Base-by-base conservation (phyloP, 169 alveolate species). In the Eimeria necatrix region DNA sequence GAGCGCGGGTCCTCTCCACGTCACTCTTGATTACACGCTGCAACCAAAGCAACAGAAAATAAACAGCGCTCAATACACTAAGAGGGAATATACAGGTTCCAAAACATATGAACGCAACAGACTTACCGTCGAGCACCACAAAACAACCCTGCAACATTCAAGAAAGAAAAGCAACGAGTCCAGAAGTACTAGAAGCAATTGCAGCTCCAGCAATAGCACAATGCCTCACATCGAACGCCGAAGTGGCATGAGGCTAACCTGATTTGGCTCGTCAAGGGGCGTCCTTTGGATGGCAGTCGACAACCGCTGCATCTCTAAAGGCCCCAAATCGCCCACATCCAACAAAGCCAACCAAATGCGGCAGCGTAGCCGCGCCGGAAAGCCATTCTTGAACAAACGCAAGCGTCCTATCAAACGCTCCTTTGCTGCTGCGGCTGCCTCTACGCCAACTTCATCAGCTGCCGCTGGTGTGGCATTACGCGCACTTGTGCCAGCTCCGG, bases 1-100 rank as follows among this genome's bases (percentile, higher is more conserved):
- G 46, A 51, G 94, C 94, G 7, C 96, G 90, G 56, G 96, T 94
- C 51, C 96, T 6, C 48, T 94, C 93, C 32, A 94, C 96, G 48
- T 94, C 96, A 68, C 94, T 71, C 20, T 73, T 81, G 26, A 94
- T 94, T 46, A 94, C 96, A 53, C 95, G 86, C 96, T 94, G 96
- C 76, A 80, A 41, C 81, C 12, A 14, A 24, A 26, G 49, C 24
- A 24, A 8, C 91, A 56, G 6, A 8, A 6, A 4, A 56, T 18
- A 56, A 10, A 18, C 68, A 56, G 68, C 68, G 68, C 22, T 14
- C 22, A 14, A 56, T 56, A 18, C 2, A 14, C 12, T 20, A 12
- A 68, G 2, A 32, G 41, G 41, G 41, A 32, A 32, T 32, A 32
- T 32, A 2, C 2, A 32, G 41, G 41, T 32, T 32, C 41, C 41